A percentile compares a stretch with the other conserved stretches of the same genome.
These are phyloP conservation scores for Plasmodium inui DNA, from an alignment of 169 alveolate species.

Conservation along the genomic window DNA sequence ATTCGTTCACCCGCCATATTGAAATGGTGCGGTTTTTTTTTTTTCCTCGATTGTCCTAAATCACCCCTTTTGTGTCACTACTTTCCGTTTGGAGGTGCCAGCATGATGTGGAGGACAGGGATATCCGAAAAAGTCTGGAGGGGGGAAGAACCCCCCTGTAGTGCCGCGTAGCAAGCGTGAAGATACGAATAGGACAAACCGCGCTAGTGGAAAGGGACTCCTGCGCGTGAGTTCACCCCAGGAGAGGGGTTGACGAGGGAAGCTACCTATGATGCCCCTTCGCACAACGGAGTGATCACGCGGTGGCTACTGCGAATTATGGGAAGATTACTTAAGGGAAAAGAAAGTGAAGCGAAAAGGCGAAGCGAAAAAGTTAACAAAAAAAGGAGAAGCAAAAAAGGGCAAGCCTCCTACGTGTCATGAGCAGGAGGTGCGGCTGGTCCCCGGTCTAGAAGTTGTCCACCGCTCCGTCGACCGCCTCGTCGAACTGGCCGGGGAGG, in stretches of 20 bases:
- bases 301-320: background rate
- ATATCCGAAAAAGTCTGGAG: background rate
- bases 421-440: background rate
- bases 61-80: background rate
- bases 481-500: conserved; percentile 10
- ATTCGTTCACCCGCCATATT: background rate
- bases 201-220: background rate
- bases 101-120: background rate
- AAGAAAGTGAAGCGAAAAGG: background rate
- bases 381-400: background rate
- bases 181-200: background rate
- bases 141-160: background rate
- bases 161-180: background rate
- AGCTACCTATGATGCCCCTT: background rate
- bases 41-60: background rate
- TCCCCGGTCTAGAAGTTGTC: background rate
- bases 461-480: background rate
- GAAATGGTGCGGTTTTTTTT: background rate
- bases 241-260: background rate
- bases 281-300: background rate
- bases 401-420: background rate
- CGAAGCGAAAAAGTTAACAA: background rate
- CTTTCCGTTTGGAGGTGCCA: background rate
- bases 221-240: background rate
- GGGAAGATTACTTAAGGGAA: background rate